Conservation (phyloP, 345 rosid genomes). For the Zanthoxylum bungeanum region DNA sequence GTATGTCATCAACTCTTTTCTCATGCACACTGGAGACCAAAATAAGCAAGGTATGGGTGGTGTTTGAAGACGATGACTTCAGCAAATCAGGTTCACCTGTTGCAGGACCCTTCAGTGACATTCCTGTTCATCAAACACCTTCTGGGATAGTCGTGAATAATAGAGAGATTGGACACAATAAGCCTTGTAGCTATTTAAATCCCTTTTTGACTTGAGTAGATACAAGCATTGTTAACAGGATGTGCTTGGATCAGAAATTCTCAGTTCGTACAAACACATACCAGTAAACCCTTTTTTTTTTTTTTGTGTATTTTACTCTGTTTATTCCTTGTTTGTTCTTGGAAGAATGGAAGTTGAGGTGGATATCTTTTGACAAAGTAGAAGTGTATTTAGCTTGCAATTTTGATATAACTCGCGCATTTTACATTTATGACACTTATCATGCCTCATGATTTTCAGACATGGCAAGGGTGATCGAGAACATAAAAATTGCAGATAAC, state of each 20-base stretch:
- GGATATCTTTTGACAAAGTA: background rate
- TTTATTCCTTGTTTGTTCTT: background rate
- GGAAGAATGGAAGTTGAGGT: background rate
- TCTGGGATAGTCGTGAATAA: background rate
- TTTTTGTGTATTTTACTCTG: background rate
- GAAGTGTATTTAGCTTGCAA: background rate
- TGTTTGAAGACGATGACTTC: constrained; percentile 52
- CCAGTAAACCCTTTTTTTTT: too few species aligned
- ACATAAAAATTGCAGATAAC: background rate
- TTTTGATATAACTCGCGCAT: background rate
- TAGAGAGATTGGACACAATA: constrained; percentile 1
- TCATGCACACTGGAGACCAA: constrained; percentile 63
- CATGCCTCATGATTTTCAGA: background rate
- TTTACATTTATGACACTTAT: background rate
- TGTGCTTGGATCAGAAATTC: constrained; percentile 1
- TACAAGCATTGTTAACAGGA: background rate
- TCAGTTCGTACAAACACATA: background rate
- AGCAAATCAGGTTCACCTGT: constrained; percentile 1
- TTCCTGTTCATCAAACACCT: constrained; percentile 1
- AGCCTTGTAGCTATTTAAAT: constrained; percentile 10
- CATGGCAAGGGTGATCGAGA: too few species aligned
- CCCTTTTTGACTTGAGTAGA: constrained; percentile 2
- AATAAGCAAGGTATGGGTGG: constrained; percentile 80
- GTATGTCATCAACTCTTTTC: constrained; percentile 32
- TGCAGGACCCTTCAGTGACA: background rate